Evolutionary conservation across 805 yeast genomes (phyloP).

Genomic region (Saturnispora hagleri): DNA sequence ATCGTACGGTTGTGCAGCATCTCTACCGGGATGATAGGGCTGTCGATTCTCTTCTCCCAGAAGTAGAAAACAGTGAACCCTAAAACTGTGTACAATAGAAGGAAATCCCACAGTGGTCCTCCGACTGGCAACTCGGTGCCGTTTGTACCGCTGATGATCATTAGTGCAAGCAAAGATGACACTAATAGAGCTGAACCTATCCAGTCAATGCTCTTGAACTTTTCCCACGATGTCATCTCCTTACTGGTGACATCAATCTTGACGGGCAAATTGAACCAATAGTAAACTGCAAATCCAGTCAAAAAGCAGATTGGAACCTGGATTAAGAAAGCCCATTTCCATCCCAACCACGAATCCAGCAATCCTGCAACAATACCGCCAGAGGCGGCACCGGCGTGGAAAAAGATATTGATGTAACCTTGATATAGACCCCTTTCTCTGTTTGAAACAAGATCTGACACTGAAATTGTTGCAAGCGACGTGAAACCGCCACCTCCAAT

Average conservation of each 20-base stretch:
- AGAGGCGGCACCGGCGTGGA: conserved; percentile 64
- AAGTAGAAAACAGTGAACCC: conserved; percentile 15
- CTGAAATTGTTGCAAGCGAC: conserved; percentile 63
- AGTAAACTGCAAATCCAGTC: conserved; percentile 32
- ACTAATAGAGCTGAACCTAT: conserved; percentile 54
- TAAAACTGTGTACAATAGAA: conserved; percentile 6
- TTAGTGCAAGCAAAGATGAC: conserved; percentile 42
- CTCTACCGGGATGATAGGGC: conserved; percentile 62
- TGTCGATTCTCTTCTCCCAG: conserved; percentile 22
- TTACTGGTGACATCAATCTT: conserved; percentile 15
- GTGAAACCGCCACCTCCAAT: conserved; percentile 85
- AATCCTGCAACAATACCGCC: conserved; percentile 63
- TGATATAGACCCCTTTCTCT: conserved; percentile 75
- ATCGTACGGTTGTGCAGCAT: conserved; percentile 52
- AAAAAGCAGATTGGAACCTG: conserved; percentile 44
- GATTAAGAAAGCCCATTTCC: conserved; percentile 54
- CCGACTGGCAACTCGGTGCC: conserved; percentile 46
- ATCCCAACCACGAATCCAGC: conserved; percentile 43
- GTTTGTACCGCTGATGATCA: conserved; percentile 58
- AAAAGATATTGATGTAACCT: conserved; percentile 70
- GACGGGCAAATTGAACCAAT: conserved; percentile 30
- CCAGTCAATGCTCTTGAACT: conserved; percentile 34
- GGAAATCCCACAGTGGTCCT: conserved; percentile 33
- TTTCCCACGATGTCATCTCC: conserved; percentile 27
- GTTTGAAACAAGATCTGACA: conserved; percentile 68